A percentile compares a stretch with the other conserved stretches of the same genome.
Conservation (phyloP, 371 early-diverging fungal genomes). For the Apophysomyces sp. region DNA sequence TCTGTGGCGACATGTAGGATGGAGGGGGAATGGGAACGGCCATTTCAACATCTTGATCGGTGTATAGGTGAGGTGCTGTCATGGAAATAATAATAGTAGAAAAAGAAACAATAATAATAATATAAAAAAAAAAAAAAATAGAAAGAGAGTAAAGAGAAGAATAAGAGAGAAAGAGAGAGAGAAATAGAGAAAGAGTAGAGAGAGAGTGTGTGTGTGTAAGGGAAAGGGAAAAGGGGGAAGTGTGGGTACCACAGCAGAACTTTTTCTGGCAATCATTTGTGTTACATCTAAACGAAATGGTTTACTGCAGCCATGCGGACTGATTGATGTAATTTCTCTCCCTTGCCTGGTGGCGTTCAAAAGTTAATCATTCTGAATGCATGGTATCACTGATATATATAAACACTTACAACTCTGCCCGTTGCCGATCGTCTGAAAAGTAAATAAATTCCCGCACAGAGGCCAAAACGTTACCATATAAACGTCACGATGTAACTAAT, state of each 20-base stretch:
- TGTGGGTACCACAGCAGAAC: conserved; percentile 2
- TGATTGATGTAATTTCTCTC: not conserved
- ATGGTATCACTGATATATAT: not conserved
- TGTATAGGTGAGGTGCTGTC: not conserved
- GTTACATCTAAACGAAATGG: not conserved
- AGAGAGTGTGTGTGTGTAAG: not conserved
- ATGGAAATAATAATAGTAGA: not conserved
- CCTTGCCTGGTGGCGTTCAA: not conserved
- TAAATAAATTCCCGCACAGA: not conserved
- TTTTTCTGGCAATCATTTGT: not conserved
- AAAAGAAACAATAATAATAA: not conserved
- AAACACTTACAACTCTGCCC: not conserved
- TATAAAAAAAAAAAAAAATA: not conserved
- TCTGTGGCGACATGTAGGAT: conserved; percentile 34
- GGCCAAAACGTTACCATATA: not conserved
- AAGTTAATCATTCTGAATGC: not conserved
- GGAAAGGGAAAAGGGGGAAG: not conserved
- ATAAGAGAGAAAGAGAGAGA: not conserved
- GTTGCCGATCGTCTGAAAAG: not conserved
- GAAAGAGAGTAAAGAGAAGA: not conserved
- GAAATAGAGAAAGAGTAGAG: not conserved
- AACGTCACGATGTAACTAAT: not conserved
- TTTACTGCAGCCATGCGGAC: not conserved
- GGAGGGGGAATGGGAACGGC: conserved; percentile 39
- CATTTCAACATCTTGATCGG: conserved; percentile 21